A percentile compares a stretch with the other conserved stretches of the same genome.
These are phyloP conservation scores for Penicillium malachiteum DNA, from an alignment of 495 filamentous ascomycete species.

Conservation along the genomic window DNA sequence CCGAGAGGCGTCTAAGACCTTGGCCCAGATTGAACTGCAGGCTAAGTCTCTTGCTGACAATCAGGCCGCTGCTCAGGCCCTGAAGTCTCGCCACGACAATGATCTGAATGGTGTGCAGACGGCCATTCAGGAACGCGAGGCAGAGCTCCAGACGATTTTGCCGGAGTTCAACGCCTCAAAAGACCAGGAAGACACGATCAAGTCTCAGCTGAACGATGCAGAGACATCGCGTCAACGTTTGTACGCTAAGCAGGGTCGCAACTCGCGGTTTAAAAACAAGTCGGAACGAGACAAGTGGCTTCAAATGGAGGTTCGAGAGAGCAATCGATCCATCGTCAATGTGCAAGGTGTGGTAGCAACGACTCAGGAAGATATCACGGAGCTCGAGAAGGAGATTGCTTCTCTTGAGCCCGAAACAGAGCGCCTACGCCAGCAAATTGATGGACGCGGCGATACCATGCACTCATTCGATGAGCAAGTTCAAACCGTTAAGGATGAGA, in stretches of 20 bases:
- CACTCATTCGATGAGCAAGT: constrained; percentile 69
- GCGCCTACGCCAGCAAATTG: constrained; percentile 67
- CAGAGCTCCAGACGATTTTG: constrained; percentile 66
- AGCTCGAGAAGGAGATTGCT: constrained; percentile 67
- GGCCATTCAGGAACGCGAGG: constrained; percentile 73
- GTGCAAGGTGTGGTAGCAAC: constrained; percentile 80
- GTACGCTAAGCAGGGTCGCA: constrained; percentile 93
- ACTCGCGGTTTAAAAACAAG: constrained; percentile 82
- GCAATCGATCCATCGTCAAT: constrained; percentile 68
- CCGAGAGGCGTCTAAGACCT: constrained; percentile 69
- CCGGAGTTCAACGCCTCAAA: constrained; percentile 75
- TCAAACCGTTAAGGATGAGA: constrained; percentile 73
- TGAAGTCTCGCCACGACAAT: constrained; percentile 64
- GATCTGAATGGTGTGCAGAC: constrained; percentile 71
- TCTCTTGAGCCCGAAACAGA: constrained; percentile 71
- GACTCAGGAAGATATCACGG: constrained; percentile 79
- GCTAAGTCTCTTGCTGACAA: constrained; percentile 78
- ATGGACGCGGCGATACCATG: constrained; percentile 72
- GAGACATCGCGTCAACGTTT: constrained; percentile 75
- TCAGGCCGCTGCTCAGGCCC: constrained; percentile 72
- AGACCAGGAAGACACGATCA: constrained; percentile 67
- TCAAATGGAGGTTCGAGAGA: constrained; percentile 76
- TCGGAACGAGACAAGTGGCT: constrained; percentile 84
- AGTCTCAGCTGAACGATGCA: constrained; percentile 68
- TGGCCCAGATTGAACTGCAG: constrained; percentile 82